Evolutionary conservation across 345 rosid genomes (phyloP).

Genomic region (Rhodomyrtus tomentosa): DNA sequence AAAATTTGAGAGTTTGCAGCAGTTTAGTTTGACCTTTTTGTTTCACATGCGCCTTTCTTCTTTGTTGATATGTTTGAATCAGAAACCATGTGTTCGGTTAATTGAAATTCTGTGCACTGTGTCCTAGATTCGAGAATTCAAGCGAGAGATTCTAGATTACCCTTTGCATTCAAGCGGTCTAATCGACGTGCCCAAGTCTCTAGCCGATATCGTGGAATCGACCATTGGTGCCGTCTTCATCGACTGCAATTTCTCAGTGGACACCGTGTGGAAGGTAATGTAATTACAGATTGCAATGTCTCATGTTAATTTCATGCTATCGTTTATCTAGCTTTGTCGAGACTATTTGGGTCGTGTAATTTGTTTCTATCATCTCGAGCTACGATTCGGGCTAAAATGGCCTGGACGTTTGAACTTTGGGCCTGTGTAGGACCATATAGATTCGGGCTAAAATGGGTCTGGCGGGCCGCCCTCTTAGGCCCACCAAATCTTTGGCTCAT

Average conservation of each 20-base stretch:
- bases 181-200: constrained; percentile 36
- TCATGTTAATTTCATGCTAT: neutral
- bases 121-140: constrained; percentile 29
- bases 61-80: neutral
- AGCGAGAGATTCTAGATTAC: constrained; percentile 19
- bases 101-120: neutral
- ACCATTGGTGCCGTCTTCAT: constrained; percentile 40
- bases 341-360: neutral
- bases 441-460: neutral
- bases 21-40: too few species aligned
- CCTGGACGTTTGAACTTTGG: neutral
- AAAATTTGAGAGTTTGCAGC: neutral
- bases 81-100: too few species aligned
- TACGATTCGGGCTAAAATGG: neutral
- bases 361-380: neutral
- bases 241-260: constrained; percentile 23
- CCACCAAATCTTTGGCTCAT: neutral
- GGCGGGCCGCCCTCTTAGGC: neutral
- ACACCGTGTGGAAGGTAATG: constrained; percentile 41
- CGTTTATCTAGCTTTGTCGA: neutral
- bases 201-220: constrained; percentile 57
- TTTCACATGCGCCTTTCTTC: neutral
- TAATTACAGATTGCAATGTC: neutral
- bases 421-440: neutral
- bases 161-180: constrained; percentile 57